Conservation (phyloP, 768 basidiomycete species). For the Tulasnella sp. region DNA sequence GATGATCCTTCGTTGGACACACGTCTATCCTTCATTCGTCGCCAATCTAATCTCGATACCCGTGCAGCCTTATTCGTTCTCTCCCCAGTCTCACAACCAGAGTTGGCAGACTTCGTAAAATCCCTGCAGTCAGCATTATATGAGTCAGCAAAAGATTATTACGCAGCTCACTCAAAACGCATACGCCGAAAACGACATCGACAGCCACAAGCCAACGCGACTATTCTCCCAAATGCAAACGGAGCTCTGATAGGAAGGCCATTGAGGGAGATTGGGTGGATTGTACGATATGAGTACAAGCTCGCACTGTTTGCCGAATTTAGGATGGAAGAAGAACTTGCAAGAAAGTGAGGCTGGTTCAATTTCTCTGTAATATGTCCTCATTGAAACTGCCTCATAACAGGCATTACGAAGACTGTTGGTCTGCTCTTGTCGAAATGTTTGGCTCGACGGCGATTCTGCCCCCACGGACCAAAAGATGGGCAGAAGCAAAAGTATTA, state of each 20-base stretch:
- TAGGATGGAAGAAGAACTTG: constrained; percentile 80
- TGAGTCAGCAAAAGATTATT: constrained; percentile 86
- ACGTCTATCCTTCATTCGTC: constrained; percentile 73
- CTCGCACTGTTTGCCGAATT: constrained; percentile 96
- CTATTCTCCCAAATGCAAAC: constrained; percentile 18
- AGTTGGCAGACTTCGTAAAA: constrained; percentile 78
- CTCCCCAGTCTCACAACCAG: constrained; percentile 75
- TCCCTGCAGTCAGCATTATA: constrained; percentile 82
- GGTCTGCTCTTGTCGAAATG: constrained; percentile 70
- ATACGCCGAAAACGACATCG: constrained; percentile 64
- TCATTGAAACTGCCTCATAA: not conserved
- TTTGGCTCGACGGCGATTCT: constrained; percentile 77
- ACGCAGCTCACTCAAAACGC: constrained; percentile 82
- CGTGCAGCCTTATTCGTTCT: constrained; percentile 88
- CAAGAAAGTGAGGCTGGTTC: constrained; percentile 55
- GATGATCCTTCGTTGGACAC: constrained; percentile 77
- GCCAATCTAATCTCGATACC: constrained; percentile 80
- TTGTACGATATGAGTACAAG: constrained; percentile 93
- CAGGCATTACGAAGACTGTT: constrained; percentile 93
- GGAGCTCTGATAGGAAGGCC: constrained; percentile 31
- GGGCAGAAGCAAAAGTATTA: constrained; percentile 96
- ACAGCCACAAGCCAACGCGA: constrained; percentile 28
- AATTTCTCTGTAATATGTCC: not conserved
- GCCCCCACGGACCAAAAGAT: constrained; percentile 87
- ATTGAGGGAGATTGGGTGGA: constrained; percentile 81